Evolutionary conservation across 2,329 filamentous ascomycete genomes (phyloP), one percentile per base, ranked within the genome.

Genomic region (Pleoardoris graminearum): DNA sequence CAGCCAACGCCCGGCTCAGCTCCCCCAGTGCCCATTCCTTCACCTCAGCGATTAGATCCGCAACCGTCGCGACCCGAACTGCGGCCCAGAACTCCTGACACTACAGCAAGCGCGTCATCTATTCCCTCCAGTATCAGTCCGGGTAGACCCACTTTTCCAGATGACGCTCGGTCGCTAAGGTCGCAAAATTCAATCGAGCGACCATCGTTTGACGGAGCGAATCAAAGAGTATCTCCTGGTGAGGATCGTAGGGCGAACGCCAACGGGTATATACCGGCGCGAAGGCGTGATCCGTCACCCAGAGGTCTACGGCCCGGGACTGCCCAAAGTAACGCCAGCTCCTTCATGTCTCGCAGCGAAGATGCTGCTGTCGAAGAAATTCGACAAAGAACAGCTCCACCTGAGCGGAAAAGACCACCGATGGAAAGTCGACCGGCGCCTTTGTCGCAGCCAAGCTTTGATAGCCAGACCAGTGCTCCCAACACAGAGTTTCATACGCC

Each of bases 331-430:
- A 73, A 65, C 47, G 61, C 59, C 17, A 71, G 67, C 46, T 68
- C 71, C 6, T 61, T 61, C 14, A 58, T 67, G 25, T 61, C 59
- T 22, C 64, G 66, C 7, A 62, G 53, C 23, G 71, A 73, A 3
- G 70, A 72, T 11, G 16, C 51, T 43, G 48, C 57, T 7, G 51
- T 58, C 46, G 68, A 71, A 27, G 67, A 69, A 32, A 44, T 33
- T 14, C 44, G 46, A n/a, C 51, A 51, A 50, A 46, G 43, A 5
- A 58, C 54, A 32, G 52, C 50, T 25, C 68, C 70, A 1, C 86
- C 86, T 0, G 85, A 88, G 60, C 78, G 86, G 55, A 85, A 81
- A 67, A 76, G 86, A 43, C 86, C 86, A 1, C 84, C 85, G 0
- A 87, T 89, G 84, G 82, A 86, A 53, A 80, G 65, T n/a, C 56